phyloP scores from a whole-genome alignment of 306 rosid species.

The Macrotyloma uniflorum region DNA sequence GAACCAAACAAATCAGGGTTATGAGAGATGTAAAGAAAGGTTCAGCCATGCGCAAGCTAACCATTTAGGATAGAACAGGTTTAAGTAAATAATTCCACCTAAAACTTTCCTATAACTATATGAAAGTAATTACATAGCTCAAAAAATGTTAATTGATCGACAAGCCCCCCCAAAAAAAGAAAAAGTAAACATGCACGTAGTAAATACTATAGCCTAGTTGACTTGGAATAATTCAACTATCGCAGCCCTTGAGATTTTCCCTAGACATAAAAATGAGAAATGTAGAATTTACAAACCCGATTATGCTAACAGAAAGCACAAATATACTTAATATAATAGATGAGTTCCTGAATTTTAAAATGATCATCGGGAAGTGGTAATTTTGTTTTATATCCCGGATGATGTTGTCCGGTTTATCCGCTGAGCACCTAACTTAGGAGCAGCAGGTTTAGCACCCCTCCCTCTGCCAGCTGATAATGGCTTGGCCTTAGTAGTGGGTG shows the following conservation, averaged over 20 bases:
- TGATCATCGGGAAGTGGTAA: slow-evolving; percentile 31
- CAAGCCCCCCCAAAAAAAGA: not conserved
- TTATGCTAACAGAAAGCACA: slow-evolving; percentile 26
- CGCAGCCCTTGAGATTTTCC: slow-evolving; percentile 30
- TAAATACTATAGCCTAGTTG: slow-evolving; percentile 19
- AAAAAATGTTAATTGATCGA: not conserved
- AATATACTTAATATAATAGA: slow-evolving; percentile 26
- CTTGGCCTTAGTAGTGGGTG: slow-evolving; percentile 80
- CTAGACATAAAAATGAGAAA: slow-evolving; percentile 15
- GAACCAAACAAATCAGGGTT: not conserved
- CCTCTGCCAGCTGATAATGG: slow-evolving; percentile 75
- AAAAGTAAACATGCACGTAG: not conserved
- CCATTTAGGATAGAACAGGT: not conserved
- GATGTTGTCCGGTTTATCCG: slow-evolving; percentile 83
- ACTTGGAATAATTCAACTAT: slow-evolving; percentile 24
- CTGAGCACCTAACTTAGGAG: slow-evolving; percentile 88
- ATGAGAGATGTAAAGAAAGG: no score
- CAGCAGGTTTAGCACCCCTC: slow-evolving; percentile 78
- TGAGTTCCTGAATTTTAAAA: slow-evolving; percentile 25
- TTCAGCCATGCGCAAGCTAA: no score
- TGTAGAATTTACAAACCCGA: slow-evolving; percentile 47
- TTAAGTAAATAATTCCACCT: slow-evolving; percentile 15
- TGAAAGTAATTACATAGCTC: slow-evolving; percentile 45
- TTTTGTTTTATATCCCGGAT: slow-evolving; percentile 61
- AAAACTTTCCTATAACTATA: slow-evolving; percentile 29